phyloP scores from a whole-genome alignment of 768 basidiomycete genomes.

The Tulasnella sp. region DNA sequence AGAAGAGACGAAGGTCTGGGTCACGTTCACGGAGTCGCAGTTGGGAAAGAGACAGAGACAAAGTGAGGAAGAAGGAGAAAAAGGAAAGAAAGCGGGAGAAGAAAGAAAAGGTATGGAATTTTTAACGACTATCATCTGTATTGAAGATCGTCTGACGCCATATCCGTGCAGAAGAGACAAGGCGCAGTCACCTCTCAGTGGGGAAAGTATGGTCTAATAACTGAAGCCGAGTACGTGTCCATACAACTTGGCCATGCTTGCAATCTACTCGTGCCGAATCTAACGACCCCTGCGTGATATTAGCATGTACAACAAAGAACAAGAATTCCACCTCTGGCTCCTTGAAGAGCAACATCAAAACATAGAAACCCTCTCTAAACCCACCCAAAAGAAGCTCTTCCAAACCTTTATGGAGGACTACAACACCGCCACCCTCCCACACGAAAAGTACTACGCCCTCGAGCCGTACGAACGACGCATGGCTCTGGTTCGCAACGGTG shows the following conservation, averaged over 20 bases:
- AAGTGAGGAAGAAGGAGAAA: conserved; percentile 25
- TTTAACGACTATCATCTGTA: conserved; percentile 7
- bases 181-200: conserved; percentile 54
- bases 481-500: conserved; percentile 74
- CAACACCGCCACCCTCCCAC: conserved; percentile 88
- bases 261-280: not conserved
- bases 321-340: conserved; percentile 85
- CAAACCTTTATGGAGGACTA: conserved; percentile 55
- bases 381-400: conserved; percentile 80
- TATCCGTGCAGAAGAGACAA: conserved; percentile 29
- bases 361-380: conserved; percentile 78
- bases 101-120: conserved; percentile 56
- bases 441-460: conserved; percentile 88
- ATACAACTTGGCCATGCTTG: too few species aligned
- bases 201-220: conserved; percentile 86
- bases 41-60: conserved; percentile 26
- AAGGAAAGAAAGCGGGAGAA: conserved; percentile 50
- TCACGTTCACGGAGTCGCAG: conserved; percentile 21
- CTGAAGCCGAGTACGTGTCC: conserved; percentile 64
- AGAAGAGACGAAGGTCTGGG: conserved; percentile 34
- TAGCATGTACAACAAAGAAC: conserved; percentile 71
- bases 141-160: not conserved
- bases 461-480: conserved; percentile 74
- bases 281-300: not conserved
- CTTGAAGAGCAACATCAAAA: conserved; percentile 88